These are phyloP conservation scores for Dothideomycetidae sp. DNA, from an alignment of 2,329 filamentous ascomycete species.

Conservation along the genomic window DNA sequence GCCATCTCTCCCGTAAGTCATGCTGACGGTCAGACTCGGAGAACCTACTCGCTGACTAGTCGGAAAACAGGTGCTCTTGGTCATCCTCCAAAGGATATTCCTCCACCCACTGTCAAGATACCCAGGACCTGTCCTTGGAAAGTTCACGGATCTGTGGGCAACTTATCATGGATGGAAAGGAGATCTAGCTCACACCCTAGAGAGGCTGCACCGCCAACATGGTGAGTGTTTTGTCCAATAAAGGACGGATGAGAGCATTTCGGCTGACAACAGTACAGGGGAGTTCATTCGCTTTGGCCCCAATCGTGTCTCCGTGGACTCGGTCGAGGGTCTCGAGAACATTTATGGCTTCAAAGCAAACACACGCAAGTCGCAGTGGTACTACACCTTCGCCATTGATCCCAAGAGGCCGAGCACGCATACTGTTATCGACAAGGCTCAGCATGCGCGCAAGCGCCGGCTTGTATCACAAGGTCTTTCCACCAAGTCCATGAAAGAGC, in stretches of 20 bases:
- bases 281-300: slow-evolving; percentile 64
- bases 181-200: slow-evolving; percentile 21
- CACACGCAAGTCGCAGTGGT: slow-evolving; percentile 36
- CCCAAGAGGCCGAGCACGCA: slow-evolving; percentile 31
- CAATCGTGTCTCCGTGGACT: slow-evolving; percentile 66
- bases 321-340: slow-evolving; percentile 45
- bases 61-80: slow-evolving; percentile 1
- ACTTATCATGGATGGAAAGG: slow-evolving; percentile 19
- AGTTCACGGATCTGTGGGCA: slow-evolving; percentile 18
- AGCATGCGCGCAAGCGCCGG: slow-evolving; percentile 33
- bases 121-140: slow-evolving; percentile 27
- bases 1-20: slow-evolving; percentile 2
- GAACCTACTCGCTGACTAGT: background rate
- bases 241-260: no score
- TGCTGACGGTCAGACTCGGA: no score
- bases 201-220: slow-evolving; percentile 54
- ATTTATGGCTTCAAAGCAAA: slow-evolving; percentile 37
- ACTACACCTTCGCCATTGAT: slow-evolving; percentile 32
- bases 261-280: slow-evolving; percentile 3
- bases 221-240: no score
- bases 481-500: slow-evolving; percentile 30
- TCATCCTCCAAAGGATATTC: slow-evolving; percentile 25
- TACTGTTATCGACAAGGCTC: slow-evolving; percentile 30
- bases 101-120: slow-evolving; percentile 31
- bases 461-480: slow-evolving; percentile 35